These are phyloP conservation scores for Bipolaris bicolor DNA, from an alignment of 2,329 filamentous ascomycete genomes.

Conservation along the genomic window DNA sequence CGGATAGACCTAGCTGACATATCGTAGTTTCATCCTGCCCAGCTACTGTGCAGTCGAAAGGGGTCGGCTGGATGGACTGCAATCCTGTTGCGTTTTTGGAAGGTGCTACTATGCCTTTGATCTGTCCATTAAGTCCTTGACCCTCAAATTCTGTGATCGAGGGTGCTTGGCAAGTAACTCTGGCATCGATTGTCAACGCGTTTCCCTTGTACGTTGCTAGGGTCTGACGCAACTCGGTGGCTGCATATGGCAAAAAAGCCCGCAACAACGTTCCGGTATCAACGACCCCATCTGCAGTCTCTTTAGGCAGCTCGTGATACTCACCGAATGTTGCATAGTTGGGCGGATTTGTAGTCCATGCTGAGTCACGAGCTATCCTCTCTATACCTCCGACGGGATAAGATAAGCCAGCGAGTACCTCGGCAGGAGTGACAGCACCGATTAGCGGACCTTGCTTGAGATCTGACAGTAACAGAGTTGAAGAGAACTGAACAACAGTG, in stretches of 20 bases:
- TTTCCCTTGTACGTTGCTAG: slow-evolving; percentile 10
- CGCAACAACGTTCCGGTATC: slow-evolving; percentile 16
- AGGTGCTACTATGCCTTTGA: too few relatives aligned
- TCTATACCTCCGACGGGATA: not conserved
- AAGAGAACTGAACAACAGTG: slow-evolving; percentile 13
- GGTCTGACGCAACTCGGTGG: slow-evolving; percentile 9
- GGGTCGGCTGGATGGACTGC: too few relatives aligned
- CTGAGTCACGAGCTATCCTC: slow-evolving; percentile 10
- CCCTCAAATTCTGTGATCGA: not conserved
- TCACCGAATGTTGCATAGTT: slow-evolving; percentile 13
- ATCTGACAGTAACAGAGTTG: slow-evolving; percentile 15
- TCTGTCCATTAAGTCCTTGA: too few relatives aligned
- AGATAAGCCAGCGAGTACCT: slow-evolving; percentile 4
- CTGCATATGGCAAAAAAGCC: slow-evolving; percentile 13
- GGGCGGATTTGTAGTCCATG: slow-evolving; percentile 17
- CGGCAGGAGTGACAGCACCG: not conserved
- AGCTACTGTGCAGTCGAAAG: too few relatives aligned
- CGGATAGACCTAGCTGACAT: too few relatives aligned
- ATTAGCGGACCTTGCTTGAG: slow-evolving; percentile 8
- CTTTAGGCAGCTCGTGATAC: not conserved
- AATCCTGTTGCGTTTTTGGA: too few relatives aligned
- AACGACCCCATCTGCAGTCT: not conserved
- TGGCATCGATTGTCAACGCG: slow-evolving; percentile 12
- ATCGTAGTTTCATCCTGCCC: too few relatives aligned
- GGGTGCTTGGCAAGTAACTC: slow-evolving; percentile 16